A percentile compares a stretch with the other conserved stretches of the same genome.
Conservation (phyloP, 768 basidiomycete species). For the Mycena pura region DNA sequence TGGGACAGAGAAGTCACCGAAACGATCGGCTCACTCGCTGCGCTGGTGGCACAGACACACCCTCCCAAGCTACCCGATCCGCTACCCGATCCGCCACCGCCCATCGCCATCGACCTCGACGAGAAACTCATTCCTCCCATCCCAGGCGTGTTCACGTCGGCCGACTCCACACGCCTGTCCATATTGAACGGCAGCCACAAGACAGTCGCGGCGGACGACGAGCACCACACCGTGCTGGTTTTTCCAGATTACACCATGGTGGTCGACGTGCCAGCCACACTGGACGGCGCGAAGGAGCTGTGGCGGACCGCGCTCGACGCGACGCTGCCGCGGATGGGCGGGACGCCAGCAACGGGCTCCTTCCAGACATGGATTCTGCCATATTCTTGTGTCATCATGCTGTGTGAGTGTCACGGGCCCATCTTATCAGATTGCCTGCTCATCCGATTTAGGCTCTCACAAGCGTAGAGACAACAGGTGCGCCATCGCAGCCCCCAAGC, state of each 20-base stretch:
- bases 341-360: conserved; percentile 48
- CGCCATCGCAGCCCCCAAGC: conserved; percentile 82
- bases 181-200: conserved; percentile 87
- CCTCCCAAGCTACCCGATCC: conserved; percentile 37
- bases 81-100: conserved; percentile 35
- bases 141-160: conserved; percentile 64
- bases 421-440: conserved; percentile 15
- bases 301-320: conserved; percentile 73
- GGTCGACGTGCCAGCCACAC: conserved; percentile 68
- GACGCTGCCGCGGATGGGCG: conserved; percentile 54
- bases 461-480: conserved; percentile 93
- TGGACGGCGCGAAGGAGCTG: conserved; percentile 70
- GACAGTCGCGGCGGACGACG: conserved; percentile 68
- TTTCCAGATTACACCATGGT: conserved; percentile 93
- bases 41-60: conserved; percentile 44
- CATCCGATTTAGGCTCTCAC: conserved; percentile 75
- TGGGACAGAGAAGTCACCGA: conserved; percentile 86
- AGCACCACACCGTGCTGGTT: conserved; percentile 81
- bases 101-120: conserved; percentile 28
- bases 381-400: conserved; percentile 86
- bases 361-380: conserved; percentile 83
- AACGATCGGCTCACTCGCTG: conserved; percentile 73
- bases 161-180: conserved; percentile 63
- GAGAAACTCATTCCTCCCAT: conserved; percentile 42
- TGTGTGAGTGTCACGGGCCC: conserved; percentile 76